phyloP scores from a whole-genome alignment of 2,329 filamentous ascomycete species.

The Trichoderma guizhouense region DNA sequence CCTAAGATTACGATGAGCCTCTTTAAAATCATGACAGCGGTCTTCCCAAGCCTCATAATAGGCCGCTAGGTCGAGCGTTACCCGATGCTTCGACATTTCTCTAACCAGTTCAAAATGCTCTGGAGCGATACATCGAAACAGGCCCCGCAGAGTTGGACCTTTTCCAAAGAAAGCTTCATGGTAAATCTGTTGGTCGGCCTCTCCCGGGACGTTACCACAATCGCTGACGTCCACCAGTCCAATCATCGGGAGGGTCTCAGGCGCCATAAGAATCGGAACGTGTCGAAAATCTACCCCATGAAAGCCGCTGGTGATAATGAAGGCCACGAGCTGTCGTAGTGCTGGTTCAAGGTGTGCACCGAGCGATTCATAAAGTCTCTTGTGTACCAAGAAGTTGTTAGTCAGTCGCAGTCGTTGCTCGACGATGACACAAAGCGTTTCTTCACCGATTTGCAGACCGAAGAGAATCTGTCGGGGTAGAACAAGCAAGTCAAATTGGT shows the following conservation, averaged over 20 bases:
- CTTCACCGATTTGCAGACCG: too few relatives aligned
- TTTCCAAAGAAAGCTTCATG: background rate
- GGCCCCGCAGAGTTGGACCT: fast-evolving
- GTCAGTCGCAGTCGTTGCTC: background rate
- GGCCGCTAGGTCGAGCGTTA: fast-evolving
- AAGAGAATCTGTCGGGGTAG: background rate
- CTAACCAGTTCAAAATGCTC: background rate
- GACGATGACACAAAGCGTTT: background rate
- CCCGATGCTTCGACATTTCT: background rate
- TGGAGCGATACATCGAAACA: background rate
- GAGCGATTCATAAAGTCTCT: background rate
- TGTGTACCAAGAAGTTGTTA: background rate
- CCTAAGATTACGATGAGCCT: background rate
- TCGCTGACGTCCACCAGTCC: background rate
- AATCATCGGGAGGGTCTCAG: background rate
- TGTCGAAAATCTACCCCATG: too few relatives aligned
- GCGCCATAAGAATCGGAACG: too few relatives aligned
- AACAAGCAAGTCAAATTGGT: background rate
- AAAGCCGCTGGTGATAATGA: too few relatives aligned
- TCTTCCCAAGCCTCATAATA: background rate
- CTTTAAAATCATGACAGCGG: background rate
- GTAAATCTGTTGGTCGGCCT: background rate
- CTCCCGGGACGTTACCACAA: background rate
- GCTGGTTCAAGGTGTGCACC: background rate
- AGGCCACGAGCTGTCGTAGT: background rate